Conservation (phyloP, 2,329 filamentous ascomycete species). For the Aspergillus spinulosporus region DNA sequence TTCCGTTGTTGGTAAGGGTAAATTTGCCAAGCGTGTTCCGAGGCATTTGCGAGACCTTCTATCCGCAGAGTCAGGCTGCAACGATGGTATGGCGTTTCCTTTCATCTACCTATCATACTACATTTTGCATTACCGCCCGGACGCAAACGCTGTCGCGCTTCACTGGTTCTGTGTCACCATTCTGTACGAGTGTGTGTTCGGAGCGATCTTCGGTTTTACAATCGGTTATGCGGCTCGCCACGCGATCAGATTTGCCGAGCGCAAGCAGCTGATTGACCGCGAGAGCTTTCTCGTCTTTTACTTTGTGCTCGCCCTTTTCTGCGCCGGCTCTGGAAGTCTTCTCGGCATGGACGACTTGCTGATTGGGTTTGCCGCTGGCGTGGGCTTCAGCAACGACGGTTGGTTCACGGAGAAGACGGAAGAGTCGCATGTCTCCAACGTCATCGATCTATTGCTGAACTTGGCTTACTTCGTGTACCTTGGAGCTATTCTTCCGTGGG, state of each 20-base stretch:
- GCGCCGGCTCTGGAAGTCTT: constrained; percentile 87
- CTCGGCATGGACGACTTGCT: constrained; percentile 91
- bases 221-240: constrained; percentile 90
- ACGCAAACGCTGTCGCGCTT: constrained; percentile 68
- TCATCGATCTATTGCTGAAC: constrained; percentile 95
- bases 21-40: constrained; percentile 95
- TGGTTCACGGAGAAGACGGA: constrained; percentile 99
- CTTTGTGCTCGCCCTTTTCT: constrained; percentile 94
- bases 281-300: constrained; percentile 99
- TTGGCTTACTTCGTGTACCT: constrained; percentile 98
- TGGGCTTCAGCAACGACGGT: constrained; percentile 99
- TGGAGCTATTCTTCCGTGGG: constrained; percentile 95
- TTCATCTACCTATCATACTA: constrained; percentile 94
- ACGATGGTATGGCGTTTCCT: constrained; percentile 99
- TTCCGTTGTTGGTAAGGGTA: constrained; percentile 97
- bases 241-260: constrained; percentile 83
- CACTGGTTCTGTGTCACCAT: constrained; percentile 90
- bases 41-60: constrained; percentile 95
- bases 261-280: constrained; percentile 81
- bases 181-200: constrained; percentile 94
- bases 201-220: constrained; percentile 80
- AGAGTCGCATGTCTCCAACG: constrained; percentile 97
- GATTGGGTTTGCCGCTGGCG: constrained; percentile 90
- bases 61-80: constrained; percentile 96
- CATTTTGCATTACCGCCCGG: constrained; percentile 75